Base-by-base conservation (phyloP, 2,329 filamentous ascomycete species). In the Talaromyces sp. region DNA sequence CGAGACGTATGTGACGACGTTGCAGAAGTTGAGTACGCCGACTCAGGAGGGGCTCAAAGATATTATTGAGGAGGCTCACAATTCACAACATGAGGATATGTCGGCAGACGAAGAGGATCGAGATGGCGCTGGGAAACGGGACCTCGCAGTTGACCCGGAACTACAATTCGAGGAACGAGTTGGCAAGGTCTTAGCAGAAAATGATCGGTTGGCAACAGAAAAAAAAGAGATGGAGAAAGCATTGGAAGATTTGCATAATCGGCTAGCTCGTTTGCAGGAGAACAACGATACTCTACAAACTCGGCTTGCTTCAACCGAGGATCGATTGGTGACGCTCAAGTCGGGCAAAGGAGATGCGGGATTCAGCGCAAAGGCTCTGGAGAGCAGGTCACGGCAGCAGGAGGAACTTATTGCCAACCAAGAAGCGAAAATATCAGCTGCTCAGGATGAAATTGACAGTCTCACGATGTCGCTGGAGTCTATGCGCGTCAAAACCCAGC, bases 401-500 rank as follows among this genome's bases (percentile, higher is more conserved):
- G 87, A 91, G 72, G 83, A 88, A 63, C 80, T 91, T 57, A 92
- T 93, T 70, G 86, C 86, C 42, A 83, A 81, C 25, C 84, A 91
- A 67, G 90, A 93, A 72, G 82, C 83, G 21, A 84, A 90, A 67
- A 76, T 88, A 11, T 84, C 89, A 62, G 79, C 82, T 35, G 69
- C 76, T 33, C 76, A 80, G 63, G 73, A 78, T 62, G 77, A 80
- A 63, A 74, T 79, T 6, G 77, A 79, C 65, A 75, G 75, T 31
- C 68, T 81, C 31, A 73, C 75, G 21, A 80, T 79, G 74, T 75
- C 73, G 0, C 72, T 79, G 25, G 78, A 80, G 63, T 76, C 77
- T 5, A 68, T 80, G 63, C 76, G 76, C 50, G 74, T 78, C 61
- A 79, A 81, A 66, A 77, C 76, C 18, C 76, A 80, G 63, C 75